A percentile compares a stretch with the other conserved stretches of the same genome.
phyloP scores from a whole-genome alignment of 257 asterid genomes.

The Gardenia jasminoides region DNA sequence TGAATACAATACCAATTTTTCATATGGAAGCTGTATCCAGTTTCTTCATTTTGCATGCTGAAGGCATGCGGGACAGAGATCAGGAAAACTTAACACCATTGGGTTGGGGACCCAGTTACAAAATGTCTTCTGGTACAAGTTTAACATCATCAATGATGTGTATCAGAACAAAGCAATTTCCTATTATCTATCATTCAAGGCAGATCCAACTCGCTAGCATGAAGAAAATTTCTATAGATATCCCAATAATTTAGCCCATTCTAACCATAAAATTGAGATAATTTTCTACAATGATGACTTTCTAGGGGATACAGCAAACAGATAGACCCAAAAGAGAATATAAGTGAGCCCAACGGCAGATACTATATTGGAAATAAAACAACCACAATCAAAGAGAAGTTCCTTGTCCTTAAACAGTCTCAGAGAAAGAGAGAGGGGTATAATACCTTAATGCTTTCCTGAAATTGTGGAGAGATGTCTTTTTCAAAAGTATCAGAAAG shows the following conservation, averaged over 20 bases:
- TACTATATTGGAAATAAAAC: neutral
- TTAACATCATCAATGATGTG: neutral
- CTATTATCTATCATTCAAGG: neutral
- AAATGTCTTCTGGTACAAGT: neutral
- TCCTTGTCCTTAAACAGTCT: neutral
- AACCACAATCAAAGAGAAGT: neutral
- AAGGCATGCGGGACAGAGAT: neutral
- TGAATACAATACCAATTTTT: too few species aligned
- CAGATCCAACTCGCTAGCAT: neutral
- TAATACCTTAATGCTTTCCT: slow-evolving; percentile 63
- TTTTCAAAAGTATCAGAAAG: slow-evolving; percentile 64
- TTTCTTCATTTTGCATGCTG: neutral
- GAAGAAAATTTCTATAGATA: neutral
- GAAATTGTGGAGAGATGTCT: slow-evolving; percentile 69
- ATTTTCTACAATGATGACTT: neutral
- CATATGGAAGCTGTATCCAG: neutral
- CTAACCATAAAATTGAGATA: neutral
- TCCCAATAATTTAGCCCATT: neutral
- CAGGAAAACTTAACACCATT: neutral
- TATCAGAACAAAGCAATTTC: neutral
- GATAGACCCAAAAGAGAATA: neutral
- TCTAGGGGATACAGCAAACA: neutral
- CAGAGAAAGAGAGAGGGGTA: neutral
- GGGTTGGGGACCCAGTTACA: neutral
- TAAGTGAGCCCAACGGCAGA: neutral